phyloP scores from a whole-genome alignment of 2,329 filamentous ascomycete species.

The Apiospora malaysiana region DNA sequence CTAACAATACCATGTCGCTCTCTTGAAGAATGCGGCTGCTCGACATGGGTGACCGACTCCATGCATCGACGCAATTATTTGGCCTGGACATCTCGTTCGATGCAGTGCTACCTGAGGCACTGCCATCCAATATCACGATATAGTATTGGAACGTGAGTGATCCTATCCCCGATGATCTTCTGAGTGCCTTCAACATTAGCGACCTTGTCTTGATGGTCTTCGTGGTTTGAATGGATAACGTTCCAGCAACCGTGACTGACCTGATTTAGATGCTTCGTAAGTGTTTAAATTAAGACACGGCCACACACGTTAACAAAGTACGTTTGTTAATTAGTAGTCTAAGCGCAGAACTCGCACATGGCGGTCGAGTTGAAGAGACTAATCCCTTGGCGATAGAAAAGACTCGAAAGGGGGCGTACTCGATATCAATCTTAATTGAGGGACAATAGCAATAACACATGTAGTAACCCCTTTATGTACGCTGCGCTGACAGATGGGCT shows the following conservation, averaged over 20 bases:
- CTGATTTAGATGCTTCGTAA: conserved; percentile 26
- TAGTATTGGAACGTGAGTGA: conserved; percentile 15
- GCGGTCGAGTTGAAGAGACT: conserved; percentile 21
- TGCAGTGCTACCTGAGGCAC: conserved; percentile 27
- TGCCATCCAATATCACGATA: conserved; percentile 29
- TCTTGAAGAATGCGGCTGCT: conserved; percentile 23
- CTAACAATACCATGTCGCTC: neutral
- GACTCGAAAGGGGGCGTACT: conserved; percentile 23
- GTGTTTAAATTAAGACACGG: conserved; percentile 8
- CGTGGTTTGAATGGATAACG: conserved; percentile 30
- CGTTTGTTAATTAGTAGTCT: no score
- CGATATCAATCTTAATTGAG: neutral
- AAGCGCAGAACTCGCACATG: conserved; percentile 23
- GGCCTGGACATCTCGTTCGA: conserved; percentile 34
- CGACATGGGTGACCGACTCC: conserved; percentile 23
- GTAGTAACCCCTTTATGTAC: no score
- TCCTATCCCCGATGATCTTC: conserved; percentile 29
- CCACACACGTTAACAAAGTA: no score
- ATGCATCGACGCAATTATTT: conserved; percentile 27
- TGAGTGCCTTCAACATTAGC: conserved; percentile 31
- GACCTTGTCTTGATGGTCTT: conserved; percentile 32
- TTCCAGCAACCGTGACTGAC: conserved; percentile 8
- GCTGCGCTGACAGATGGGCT: no score
- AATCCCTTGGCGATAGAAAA: conserved; percentile 20
- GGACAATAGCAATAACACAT: no score